Conservation (phyloP, 768 basidiomycete genomes). For the Chalciporus piperatus region DNA sequence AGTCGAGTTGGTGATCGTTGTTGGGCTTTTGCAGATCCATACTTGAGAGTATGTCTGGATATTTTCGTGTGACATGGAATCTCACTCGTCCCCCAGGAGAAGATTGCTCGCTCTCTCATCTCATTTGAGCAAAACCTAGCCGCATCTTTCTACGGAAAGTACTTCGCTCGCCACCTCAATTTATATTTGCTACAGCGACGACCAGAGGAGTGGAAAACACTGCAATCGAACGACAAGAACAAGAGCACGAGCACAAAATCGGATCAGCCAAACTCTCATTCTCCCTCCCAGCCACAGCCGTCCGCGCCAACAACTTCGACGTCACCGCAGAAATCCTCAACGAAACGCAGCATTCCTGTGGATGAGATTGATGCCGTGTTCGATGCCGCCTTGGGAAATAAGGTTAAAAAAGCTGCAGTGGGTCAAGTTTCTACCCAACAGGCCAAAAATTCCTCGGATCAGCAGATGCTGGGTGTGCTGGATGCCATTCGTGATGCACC, state of each 20-base stretch:
- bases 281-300: neutral
- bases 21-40: constrained; percentile 90
- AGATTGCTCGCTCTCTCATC: constrained; percentile 81
- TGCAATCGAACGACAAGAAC: constrained; percentile 49
- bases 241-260: constrained; percentile 6
- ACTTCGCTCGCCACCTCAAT: constrained; percentile 76
- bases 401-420: constrained; percentile 54
- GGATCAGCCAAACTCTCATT: constrained; percentile 17
- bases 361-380: constrained; percentile 82
- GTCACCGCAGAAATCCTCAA: constrained; percentile 37
- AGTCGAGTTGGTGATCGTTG: constrained; percentile 88
- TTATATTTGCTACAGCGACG: constrained; percentile 73
- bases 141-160: constrained; percentile 82
- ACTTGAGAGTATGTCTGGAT: constrained; percentile 65
- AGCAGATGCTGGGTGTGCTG: constrained; percentile 47
- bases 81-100: constrained; percentile 57
- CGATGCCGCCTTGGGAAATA: constrained; percentile 53
- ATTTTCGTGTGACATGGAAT: constrained; percentile 1
- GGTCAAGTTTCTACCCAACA: constrained; percentile 12
- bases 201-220: constrained; percentile 80
- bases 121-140: constrained; percentile 68
- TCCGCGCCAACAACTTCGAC: neutral
- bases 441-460: constrained; percentile 26
- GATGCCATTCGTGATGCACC: constrained; percentile 62
- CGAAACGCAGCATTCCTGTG: constrained; percentile 42